These are phyloP conservation scores for Camelina sativa DNA, from an alignment of 345 rosid species.

Conservation along the genomic window DNA sequence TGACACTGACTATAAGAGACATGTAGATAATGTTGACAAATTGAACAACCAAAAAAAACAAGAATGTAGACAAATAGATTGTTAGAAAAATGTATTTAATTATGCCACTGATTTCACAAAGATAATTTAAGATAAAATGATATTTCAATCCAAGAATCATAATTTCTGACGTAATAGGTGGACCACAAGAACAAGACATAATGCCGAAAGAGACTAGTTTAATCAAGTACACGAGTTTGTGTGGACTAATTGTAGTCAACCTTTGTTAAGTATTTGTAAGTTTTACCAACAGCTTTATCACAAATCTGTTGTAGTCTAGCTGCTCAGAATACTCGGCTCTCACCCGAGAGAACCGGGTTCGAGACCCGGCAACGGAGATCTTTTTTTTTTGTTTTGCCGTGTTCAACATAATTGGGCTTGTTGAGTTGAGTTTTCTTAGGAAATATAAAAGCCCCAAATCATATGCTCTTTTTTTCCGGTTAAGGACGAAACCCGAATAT, in stretches of 20 bases:
- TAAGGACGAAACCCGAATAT: background rate
- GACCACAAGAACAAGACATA: constrained; percentile 36
- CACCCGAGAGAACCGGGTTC: constrained; percentile 75
- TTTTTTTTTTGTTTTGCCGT: background rate
- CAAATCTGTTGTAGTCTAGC: constrained; percentile 50
- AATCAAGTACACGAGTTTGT: constrained; percentile 5
- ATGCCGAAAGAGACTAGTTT: constrained; percentile 25
- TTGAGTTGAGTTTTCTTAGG: too few species aligned
- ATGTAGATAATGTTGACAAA: constrained; percentile 26
- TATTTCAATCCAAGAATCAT: constrained; percentile 31
- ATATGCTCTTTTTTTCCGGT: background rate
- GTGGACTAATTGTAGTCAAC: too few species aligned
- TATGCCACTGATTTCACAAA: too few species aligned
- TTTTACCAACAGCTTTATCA: too few species aligned
- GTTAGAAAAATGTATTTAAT: background rate
- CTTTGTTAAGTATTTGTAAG: too few species aligned
- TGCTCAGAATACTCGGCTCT: constrained; percentile 79
- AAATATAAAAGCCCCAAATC: background rate
- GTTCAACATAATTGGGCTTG: too few species aligned
- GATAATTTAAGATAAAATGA: background rate
- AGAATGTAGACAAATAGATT: background rate
- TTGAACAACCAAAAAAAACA: background rate
- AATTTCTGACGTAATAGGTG: constrained; percentile 34
- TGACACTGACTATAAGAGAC: background rate
- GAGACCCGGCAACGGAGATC: constrained; percentile 65